Percentiles rank a stretch among this genome's conserved stretches.
These are phyloP conservation scores for Chondrus crispus DNA, from an alignment of 23 red algal species.

Conservation along the genomic window DNA sequence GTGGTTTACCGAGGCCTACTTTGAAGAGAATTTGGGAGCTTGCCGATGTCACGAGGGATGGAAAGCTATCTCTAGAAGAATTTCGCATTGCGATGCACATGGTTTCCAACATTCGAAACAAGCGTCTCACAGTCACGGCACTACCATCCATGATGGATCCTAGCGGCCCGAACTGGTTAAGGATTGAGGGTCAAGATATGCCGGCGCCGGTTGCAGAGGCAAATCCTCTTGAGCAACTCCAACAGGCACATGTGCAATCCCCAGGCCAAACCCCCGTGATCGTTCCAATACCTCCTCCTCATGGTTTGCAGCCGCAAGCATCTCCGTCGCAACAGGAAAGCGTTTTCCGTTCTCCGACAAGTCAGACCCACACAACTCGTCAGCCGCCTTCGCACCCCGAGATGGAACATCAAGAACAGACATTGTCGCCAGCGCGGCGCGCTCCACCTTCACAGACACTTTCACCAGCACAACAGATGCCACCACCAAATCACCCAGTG, in stretches of 20 bases:
- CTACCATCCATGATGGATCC: conserved; percentile 59
- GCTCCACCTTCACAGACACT: neutral
- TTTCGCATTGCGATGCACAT: conserved; percentile 90
- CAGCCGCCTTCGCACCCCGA: too few species aligned
- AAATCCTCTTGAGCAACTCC: too few species aligned
- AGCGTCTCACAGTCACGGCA: conserved; percentile 16
- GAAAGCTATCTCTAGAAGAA: conserved; percentile 77
- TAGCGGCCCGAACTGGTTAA: conserved; percentile 56
- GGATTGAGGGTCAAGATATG: conserved; percentile 51
- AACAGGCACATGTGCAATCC: neutral
- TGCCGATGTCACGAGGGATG: conserved; percentile 82
- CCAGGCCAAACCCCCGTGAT: neutral
- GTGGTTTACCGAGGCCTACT: conserved; percentile 66
- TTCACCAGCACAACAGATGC: neutral
- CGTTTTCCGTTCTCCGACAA: neutral
- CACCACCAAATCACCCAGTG: neutral
- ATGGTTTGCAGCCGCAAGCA: neutral
- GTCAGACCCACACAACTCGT: too few species aligned
- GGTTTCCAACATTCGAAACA: conserved; percentile 56
- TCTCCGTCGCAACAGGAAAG: too few species aligned
- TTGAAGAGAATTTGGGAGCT: conserved; percentile 86
- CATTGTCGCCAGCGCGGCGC: neutral
- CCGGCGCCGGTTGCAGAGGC: neutral
- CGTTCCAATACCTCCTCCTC: neutral
- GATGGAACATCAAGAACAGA: too few species aligned